phyloP scores from a whole-genome alignment of 1,284 basidiomycete species.

The Boletus sp. region DNA sequence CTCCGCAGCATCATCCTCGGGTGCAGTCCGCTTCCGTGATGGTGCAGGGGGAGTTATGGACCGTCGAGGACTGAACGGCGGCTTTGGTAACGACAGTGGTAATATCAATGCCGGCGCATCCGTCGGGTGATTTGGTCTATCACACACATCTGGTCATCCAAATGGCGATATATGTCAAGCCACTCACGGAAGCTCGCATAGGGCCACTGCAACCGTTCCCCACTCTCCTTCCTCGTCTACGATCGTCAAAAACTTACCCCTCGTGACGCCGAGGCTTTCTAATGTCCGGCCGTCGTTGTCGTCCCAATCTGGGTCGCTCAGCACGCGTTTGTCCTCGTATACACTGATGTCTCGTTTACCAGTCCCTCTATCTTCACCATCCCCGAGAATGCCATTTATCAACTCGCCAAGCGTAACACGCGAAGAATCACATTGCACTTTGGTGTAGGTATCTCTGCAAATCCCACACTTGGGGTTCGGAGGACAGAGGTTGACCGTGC shows the following conservation, averaged over 20 bases:
- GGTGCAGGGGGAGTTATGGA: slow-evolving; percentile 38
- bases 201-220: slow-evolving; percentile 72
- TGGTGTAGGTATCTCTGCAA: slow-evolving; percentile 85
- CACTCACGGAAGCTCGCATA: slow-evolving; percentile 74
- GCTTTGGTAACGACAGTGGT: slow-evolving; percentile 62
- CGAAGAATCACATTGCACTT: slow-evolving; percentile 70
- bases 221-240: slow-evolving; percentile 87
- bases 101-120: slow-evolving; percentile 59
- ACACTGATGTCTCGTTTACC: slow-evolving; percentile 72
- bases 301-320: slow-evolving; percentile 89
- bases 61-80: slow-evolving; percentile 48
- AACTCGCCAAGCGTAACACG: slow-evolving; percentile 74
- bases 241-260: slow-evolving; percentile 85
- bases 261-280: slow-evolving; percentile 68
- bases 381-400: slow-evolving; percentile 67
- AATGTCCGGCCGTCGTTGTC: slow-evolving; percentile 80
- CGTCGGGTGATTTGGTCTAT: slow-evolving; percentile 54
- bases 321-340: slow-evolving; percentile 81
- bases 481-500: slow-evolving; percentile 59
- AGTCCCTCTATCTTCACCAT: slow-evolving; percentile 43
- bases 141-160: neutral
- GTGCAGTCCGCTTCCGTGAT: slow-evolving; percentile 59
- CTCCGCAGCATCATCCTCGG: slow-evolving; percentile 53
- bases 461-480: slow-evolving; percentile 83
- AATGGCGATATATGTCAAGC: neutral